phyloP scores from a whole-genome alignment of 108 stramenopile genomes.

The Asterionellopsis glacialis region DNA sequence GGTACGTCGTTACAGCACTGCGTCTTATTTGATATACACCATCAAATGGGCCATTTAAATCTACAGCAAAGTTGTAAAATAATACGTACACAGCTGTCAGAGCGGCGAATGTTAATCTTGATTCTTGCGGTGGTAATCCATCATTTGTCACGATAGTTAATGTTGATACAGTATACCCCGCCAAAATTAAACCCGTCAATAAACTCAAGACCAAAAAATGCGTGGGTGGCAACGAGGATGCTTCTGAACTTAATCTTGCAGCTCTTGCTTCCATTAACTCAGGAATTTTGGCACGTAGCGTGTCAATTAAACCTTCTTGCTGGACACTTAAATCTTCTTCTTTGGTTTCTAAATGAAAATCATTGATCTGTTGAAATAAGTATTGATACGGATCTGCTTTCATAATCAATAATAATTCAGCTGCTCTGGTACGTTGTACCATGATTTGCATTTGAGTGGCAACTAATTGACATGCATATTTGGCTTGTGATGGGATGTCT shows the following conservation, averaged over 20 bases:
- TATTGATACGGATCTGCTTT: constrained; percentile 50
- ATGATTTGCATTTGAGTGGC: constrained; percentile 59
- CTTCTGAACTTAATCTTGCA: constrained; percentile 50
- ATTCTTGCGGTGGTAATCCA: constrained; percentile 12
- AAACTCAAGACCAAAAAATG: constrained; percentile 46
- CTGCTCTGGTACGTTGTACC: constrained; percentile 39
- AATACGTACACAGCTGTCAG: constrained; percentile 17
- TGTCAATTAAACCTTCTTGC: too few species aligned
- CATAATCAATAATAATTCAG: constrained; percentile 51
- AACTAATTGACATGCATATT: constrained; percentile 27
- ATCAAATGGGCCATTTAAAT: constrained; percentile 30
- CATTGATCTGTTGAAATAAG: too few species aligned
- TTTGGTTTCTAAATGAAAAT: too few species aligned
- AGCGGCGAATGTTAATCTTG: constrained; percentile 18
- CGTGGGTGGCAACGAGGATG: constrained; percentile 48
- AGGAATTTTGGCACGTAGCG: too few species aligned
- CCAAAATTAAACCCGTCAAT: constrained; percentile 35
- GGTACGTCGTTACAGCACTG: not conserved
- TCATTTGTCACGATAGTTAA: not conserved
- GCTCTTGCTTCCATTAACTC: constrained; percentile 41
- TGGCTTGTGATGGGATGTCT: constrained; percentile 11
- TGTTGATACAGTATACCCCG: constrained; percentile 17
- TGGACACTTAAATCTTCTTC: too few species aligned
- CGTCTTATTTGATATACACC: constrained; percentile 27
- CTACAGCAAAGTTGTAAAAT: constrained; percentile 24